Base-by-base conservation (phyloP, 2,329 filamentous ascomycete species). In the Apiospora kogelbergensis region DNA sequence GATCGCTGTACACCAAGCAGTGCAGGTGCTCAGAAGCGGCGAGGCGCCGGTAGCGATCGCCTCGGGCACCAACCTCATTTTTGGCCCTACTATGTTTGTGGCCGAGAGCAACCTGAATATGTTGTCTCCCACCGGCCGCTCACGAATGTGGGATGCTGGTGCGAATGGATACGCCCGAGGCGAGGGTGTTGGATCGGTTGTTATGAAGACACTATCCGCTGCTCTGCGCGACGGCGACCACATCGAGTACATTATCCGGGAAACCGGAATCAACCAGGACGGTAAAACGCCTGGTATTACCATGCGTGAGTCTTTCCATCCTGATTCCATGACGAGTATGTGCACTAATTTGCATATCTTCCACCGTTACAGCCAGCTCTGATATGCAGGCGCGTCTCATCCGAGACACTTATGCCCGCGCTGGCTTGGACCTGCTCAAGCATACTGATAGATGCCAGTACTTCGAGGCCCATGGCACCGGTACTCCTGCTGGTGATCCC, bases 91-190 rank as follows among this genome's bases (percentile, higher is more conserved):
- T 15, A 64, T 64, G 60, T 83, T 82, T 73, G 77, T 83, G 20
- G 78, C 77, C 63, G 81, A 83, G 71, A 80, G 81, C 0, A 81
- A 77, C 64, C 73, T 84, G 33, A 80, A 82, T 68, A 84, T 84
- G 78, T 77, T 85, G 0, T 83, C 81, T 63, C 81, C 81, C 1
- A 78, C 80, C 0, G 82, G 83, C 3, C 80, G 79, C 66, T 85
- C 80, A 60, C 80, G 80, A 42, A 83, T 83, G 76, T 88, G 84
- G 78, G 87, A 89, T 70, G 75, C 76, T 3, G 73, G 73, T 3
- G 88, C 85, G 0, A 81, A 88, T 69, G 3, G 76, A 81, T 70
- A 69, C 46, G 77, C 71, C 22, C 73, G 77, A 37, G 78, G 77
- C 6, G 78, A 80, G 64, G 84, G 83, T 13, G 73, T 80, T 20